Evolutionary conservation across 345 rosid species (phyloP).

Genomic region (Aegle marmelos): DNA sequence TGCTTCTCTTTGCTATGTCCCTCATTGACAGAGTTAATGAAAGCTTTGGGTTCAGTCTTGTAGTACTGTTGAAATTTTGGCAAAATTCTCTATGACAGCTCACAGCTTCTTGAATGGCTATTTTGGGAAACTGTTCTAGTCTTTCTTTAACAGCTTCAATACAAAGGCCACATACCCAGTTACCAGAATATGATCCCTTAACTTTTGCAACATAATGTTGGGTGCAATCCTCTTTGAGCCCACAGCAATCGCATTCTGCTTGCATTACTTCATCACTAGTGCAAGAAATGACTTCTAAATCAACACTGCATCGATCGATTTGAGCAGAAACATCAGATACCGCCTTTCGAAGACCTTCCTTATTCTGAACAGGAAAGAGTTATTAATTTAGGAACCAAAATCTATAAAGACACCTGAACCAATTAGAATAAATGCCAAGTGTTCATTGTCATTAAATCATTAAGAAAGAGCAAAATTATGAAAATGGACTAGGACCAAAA

Average conservation of each 20-base stretch:
- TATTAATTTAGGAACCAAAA: background rate
- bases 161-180: constrained; percentile 60
- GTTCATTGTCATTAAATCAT: no score
- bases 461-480: no score
- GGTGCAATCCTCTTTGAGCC: constrained; percentile 51
- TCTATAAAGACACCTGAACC: background rate
- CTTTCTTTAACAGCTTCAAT: constrained; percentile 46
- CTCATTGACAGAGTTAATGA: constrained; percentile 41
- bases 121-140: constrained; percentile 9
- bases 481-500: no score
- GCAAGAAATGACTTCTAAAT: background rate
- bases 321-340: constrained; percentile 32
- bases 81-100: constrained; percentile 40
- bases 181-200: constrained; percentile 24
- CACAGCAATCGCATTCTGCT: constrained; percentile 49
- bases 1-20: constrained; percentile 36
- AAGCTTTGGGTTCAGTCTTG: constrained; percentile 37
- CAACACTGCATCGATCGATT: constrained; percentile 12
- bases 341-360: constrained; percentile 30
- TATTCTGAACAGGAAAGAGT: constrained; percentile 7
- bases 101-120: constrained; percentile 34
- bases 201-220: constrained; percentile 30
- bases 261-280: constrained; percentile 26
- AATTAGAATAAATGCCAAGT: no score
- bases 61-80: constrained; percentile 36